Conservation (phyloP, 2,329 filamentous ascomycete species). For the Dactylellina haptotyla region DNA sequence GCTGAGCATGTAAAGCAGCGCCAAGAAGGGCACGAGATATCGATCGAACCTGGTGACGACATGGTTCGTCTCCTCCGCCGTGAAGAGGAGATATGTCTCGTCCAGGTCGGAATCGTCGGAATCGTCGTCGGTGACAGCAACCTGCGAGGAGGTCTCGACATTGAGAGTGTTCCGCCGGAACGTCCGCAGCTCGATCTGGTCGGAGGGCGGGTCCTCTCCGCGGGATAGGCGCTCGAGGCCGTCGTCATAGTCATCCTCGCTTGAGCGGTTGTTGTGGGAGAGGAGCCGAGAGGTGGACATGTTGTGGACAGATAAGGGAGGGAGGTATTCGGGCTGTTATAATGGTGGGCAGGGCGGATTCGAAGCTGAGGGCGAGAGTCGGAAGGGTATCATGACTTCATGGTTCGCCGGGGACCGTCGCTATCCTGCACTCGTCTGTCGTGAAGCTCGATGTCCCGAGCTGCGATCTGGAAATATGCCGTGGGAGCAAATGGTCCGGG, state of each 20-base stretch:
- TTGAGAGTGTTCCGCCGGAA: conserved; percentile 48
- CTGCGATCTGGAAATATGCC: conserved; percentile 46
- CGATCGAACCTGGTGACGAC: conserved; percentile 81
- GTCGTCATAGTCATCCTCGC: conserved; percentile 40
- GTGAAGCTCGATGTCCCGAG: conserved; percentile 20
- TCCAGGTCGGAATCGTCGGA: conserved; percentile 52
- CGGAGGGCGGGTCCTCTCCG: conserved; percentile 7
- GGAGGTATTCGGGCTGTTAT: conserved; percentile 19
- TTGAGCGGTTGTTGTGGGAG: conserved; percentile 24
- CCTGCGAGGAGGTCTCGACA: conserved; percentile 37
- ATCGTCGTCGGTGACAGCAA: conserved; percentile 41
- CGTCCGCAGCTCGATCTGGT: conserved; percentile 51
- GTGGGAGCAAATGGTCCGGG: conserved; percentile 9
- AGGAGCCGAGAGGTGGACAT: conserved; percentile 52
- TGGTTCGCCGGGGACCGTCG: conserved; percentile 15
- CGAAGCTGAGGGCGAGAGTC: conserved; percentile 10
- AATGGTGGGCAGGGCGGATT: neutral
- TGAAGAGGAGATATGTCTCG: conserved; percentile 63
- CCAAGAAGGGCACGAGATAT: conserved; percentile 80
- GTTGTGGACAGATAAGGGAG: conserved; percentile 22
- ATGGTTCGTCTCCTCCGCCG: conserved; percentile 75
- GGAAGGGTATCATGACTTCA: conserved; percentile 45
- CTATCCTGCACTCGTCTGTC: conserved; percentile 11
- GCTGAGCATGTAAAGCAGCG: conserved; percentile 82
- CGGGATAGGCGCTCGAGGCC: conserved; percentile 7